Conservation (phyloP, 2,329 filamentous ascomycete genomes). For the Aspergillus brasiliensis region DNA sequence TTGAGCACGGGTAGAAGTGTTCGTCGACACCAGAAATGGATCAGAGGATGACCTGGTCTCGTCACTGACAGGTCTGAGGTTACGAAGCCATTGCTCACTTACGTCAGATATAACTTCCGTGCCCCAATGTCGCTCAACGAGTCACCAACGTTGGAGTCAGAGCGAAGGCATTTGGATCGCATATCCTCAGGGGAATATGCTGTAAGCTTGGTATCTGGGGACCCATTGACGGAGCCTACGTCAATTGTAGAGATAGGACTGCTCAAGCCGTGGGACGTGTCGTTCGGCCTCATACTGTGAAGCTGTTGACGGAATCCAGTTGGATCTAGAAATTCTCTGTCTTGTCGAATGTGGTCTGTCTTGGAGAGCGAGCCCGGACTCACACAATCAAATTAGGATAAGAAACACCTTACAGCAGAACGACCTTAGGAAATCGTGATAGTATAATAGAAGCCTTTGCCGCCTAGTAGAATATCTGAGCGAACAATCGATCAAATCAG, state of each 20-base stretch:
- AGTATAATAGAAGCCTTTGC: neutral
- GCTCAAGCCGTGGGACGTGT: slow-evolving; percentile 33
- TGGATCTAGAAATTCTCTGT: neutral
- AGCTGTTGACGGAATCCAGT: neutral
- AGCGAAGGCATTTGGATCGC: slow-evolving; percentile 41
- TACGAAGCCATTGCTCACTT: slow-evolving; percentile 11
- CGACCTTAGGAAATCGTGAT: neutral
- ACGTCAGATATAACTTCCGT: slow-evolving; percentile 26
- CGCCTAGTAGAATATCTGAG: neutral
- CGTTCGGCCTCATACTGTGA: slow-evolving; percentile 28
- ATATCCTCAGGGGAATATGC: slow-evolving; percentile 64
- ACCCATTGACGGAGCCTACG: slow-evolving; percentile 61
- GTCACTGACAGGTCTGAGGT: neutral
- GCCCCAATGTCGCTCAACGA: slow-evolving; percentile 19
- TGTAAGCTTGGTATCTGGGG: slow-evolving; percentile 66
- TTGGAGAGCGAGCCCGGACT: neutral
- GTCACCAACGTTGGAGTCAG: slow-evolving; percentile 20
- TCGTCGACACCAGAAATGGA: slow-evolving; percentile 31
- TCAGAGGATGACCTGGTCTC: slow-evolving; percentile 26
- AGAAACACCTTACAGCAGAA: neutral
- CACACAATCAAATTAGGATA: neutral
- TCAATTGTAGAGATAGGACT: slow-evolving; percentile 48
- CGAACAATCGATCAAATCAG: neutral
- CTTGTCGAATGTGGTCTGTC: neutral
- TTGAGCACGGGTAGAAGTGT: slow-evolving; percentile 30